These are phyloP conservation scores for Talaromyces sp. DNA, from an alignment of 2,329 filamentous ascomycete species.

Conservation along the genomic window DNA sequence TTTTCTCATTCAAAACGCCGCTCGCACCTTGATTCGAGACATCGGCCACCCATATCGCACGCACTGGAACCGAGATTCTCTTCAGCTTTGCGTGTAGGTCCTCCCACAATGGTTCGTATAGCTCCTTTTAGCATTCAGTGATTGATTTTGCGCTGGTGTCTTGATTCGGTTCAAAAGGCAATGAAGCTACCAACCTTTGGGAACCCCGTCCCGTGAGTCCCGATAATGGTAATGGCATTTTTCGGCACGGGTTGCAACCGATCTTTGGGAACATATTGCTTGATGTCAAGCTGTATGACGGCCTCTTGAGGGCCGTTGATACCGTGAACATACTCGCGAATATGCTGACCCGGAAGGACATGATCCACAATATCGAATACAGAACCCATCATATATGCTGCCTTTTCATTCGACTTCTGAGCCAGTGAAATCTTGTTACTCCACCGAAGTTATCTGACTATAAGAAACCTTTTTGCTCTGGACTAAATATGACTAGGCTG, in stretches of 20 bases:
- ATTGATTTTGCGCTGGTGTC: not conserved
- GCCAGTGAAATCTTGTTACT: not conserved
- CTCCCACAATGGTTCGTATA: constrained; percentile 83
- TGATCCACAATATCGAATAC: constrained; percentile 37
- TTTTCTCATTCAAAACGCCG: constrained; percentile 65
- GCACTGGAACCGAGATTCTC: constrained; percentile 58
- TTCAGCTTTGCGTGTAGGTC: constrained; percentile 60
- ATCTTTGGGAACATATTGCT: constrained; percentile 54
- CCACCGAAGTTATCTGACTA: not conserved
- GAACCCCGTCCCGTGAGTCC: not conserved
- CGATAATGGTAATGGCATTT: constrained; percentile 20
- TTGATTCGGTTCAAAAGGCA: too few species aligned
- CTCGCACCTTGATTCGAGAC: constrained; percentile 72
- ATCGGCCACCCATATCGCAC: constrained; percentile 79
- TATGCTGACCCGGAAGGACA: constrained; percentile 48
- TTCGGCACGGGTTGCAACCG: constrained; percentile 42
- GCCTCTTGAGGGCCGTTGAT: constrained; percentile 45
- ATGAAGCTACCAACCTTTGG: not conserved
- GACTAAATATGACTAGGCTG: not conserved
- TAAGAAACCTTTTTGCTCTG: not conserved
- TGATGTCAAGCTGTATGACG: constrained; percentile 49
- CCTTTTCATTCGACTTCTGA: not conserved
- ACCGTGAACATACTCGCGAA: constrained; percentile 45
- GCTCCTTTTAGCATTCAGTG: constrained; percentile 52
- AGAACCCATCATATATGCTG: not conserved